Evolutionary conservation across 225 moss, liverwort and hornwort genomes (phyloP).

Genomic region (Sphagnum contortum): DNA sequence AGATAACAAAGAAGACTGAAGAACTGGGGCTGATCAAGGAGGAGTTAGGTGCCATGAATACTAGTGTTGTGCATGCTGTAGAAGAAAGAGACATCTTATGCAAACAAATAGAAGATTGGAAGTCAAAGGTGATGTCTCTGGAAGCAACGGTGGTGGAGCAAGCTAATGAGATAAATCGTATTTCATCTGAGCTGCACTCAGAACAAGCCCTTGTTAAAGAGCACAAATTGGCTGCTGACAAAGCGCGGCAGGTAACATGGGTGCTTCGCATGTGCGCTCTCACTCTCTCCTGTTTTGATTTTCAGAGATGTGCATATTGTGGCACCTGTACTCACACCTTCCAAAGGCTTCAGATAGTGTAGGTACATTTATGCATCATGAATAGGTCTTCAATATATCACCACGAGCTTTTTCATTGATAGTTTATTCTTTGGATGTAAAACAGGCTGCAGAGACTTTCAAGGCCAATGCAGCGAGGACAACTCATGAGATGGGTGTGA

Average conservation of each 20-base stretch:
- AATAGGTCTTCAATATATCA: neutral
- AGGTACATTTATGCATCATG: no score
- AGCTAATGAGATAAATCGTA: neutral
- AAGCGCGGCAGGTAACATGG: slow-evolving; percentile 41
- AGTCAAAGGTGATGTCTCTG: slow-evolving; percentile 19
- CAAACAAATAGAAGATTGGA: slow-evolving; percentile 10
- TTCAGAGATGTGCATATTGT: neutral
- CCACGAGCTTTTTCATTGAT: no score
- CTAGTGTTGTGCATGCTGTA: slow-evolving; percentile 10
- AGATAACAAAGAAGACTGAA: slow-evolving; percentile 13
- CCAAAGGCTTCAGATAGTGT: no score
- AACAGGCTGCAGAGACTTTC: slow-evolving; percentile 46
- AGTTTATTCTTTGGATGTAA: neutral
- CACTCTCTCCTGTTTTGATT: slow-evolving; percentile 11
- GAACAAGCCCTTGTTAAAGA: slow-evolving; percentile 17
- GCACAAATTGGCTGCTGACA: slow-evolving; percentile 28
- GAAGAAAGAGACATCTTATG: slow-evolving; percentile 19
- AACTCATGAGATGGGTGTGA: slow-evolving; percentile 23
- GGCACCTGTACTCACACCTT: no score
- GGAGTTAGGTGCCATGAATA: slow-evolving; percentile 3
- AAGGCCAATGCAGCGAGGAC: slow-evolving; percentile 26
- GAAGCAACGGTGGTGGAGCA: slow-evolving; percentile 13
- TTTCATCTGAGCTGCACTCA: neutral
- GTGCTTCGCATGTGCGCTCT: slow-evolving; percentile 42
- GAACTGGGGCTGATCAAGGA: slow-evolving; percentile 5